Conservation (phyloP, 108 stramenopile species). For the Cylindrotheca fusiformis region DNA sequence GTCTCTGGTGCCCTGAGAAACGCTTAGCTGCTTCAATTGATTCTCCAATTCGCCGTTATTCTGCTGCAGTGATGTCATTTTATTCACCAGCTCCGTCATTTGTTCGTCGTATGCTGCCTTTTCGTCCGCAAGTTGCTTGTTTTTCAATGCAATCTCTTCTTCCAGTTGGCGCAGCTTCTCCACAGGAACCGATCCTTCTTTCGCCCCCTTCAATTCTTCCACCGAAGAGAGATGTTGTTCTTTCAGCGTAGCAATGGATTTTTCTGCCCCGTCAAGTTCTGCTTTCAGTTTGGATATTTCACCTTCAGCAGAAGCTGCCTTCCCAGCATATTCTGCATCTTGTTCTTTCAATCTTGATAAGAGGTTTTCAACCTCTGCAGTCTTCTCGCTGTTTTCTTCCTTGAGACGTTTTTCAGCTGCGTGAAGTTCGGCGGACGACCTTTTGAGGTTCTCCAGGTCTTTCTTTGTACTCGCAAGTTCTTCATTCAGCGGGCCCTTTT, state of each 20-base stretch:
- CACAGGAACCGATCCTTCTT: not conserved
- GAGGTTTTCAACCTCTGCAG: not conserved
- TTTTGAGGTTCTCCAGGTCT: constrained; percentile 6
- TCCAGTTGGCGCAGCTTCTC: constrained; percentile 7
- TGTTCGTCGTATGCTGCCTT: constrained; percentile 10
- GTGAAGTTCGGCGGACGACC: constrained; percentile 6
- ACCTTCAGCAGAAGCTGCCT: not conserved
- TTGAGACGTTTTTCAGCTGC: constrained; percentile 4
- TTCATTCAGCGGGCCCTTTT: constrained; percentile 3
- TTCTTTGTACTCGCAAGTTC: constrained; percentile 9
- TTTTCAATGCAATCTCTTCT: constrained; percentile 2
- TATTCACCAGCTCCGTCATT: constrained; percentile 7
- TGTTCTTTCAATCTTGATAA: constrained; percentile 9
- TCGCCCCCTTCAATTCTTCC: constrained; percentile 7
- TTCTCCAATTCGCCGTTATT: constrained; percentile 15
- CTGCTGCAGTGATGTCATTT: constrained; percentile 19
- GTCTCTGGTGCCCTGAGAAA: too few relatives aligned
- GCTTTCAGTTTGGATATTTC: not conserved
- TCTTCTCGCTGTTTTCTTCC: constrained; percentile 4
- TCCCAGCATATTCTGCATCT: not conserved
- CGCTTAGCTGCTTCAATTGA: constrained; percentile 21
- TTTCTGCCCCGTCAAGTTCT: constrained; percentile 8
- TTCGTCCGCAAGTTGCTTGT: constrained; percentile 9
- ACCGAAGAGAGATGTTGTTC: constrained; percentile 14
- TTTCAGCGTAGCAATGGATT: constrained; percentile 9